Evolutionary conservation across 495 filamentous ascomycete species (phyloP).

Genomic region (Oleoguttula mirabilis): DNA sequence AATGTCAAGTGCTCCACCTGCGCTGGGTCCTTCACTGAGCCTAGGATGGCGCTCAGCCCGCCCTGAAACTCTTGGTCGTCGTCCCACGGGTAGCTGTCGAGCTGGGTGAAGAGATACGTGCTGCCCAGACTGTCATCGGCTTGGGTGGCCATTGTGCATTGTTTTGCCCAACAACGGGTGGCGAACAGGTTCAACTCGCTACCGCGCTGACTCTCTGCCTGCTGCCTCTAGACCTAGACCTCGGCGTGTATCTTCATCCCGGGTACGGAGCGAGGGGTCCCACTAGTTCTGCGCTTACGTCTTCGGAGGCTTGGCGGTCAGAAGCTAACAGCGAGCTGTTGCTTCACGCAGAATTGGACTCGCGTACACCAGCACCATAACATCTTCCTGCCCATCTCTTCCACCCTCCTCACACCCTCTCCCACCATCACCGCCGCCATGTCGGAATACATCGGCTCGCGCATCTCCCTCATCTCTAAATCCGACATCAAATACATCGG

Average conservation of each 20-base stretch:
- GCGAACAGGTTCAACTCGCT: no score
- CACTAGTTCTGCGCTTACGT: no score
- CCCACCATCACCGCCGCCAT: slow-evolving; percentile 29
- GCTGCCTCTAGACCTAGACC: no score
- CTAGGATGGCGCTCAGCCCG: slow-evolving; percentile 35
- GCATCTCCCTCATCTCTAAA: slow-evolving; percentile 86
- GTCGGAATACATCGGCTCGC: slow-evolving; percentile 57
- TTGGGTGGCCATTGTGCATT: no score
- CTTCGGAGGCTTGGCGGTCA: no score
- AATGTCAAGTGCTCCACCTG: slow-evolving; percentile 34
- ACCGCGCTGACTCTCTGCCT: no score
- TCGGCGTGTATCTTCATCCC: no score
- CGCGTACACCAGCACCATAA: neutral
- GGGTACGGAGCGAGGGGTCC: no score
- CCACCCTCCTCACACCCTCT: slow-evolving; percentile 11
- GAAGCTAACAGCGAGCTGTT: no score
- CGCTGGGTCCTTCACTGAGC: slow-evolving; percentile 31
- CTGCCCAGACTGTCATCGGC: slow-evolving; percentile 8
- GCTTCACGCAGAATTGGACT: no score
- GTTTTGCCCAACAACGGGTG: no score
- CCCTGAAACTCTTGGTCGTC: slow-evolving; percentile 43
- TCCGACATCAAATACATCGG: slow-evolving; percentile 97
- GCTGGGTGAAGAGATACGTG: slow-evolving; percentile 29
- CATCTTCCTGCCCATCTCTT: slow-evolving; percentile 4
- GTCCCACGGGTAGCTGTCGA: slow-evolving; percentile 44